These are phyloP conservation scores for Aspergillus novofumigatus DNA, from an alignment of 2,329 filamentous ascomycete species.

Conservation along the genomic window DNA sequence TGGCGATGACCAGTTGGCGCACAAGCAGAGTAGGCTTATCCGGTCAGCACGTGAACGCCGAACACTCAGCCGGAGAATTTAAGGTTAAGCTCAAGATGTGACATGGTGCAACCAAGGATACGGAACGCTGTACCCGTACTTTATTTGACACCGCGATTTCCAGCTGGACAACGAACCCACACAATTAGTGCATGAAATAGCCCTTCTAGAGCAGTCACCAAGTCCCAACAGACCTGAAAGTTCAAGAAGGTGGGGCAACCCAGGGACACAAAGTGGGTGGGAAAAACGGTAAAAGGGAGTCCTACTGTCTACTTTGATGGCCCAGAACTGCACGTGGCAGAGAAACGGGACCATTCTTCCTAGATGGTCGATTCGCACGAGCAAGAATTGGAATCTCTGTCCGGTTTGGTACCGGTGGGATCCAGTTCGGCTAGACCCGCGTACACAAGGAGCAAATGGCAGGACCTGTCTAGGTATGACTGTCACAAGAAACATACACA, in stretches of 20 bases:
- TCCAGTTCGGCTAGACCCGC: not conserved
- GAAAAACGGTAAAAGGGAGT: not conserved
- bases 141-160: not conserved
- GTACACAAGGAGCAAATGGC: not conserved
- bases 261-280: not conserved
- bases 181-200: not conserved
- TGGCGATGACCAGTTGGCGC: not conserved
- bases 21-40: constrained; percentile 2
- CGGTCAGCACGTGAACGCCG: constrained; percentile 14
- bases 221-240: not conserved
- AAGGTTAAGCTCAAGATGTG: constrained; percentile 20
- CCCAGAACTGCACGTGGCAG: not conserved
- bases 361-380: not conserved
- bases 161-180: not conserved
- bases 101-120: constrained; percentile 2
- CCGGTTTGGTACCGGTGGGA: not conserved
- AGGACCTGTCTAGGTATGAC: not conserved
- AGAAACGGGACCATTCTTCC: not conserved
- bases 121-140: constrained; percentile 1
- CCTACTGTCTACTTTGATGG: not conserved
- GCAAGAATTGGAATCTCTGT: not conserved
- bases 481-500: not conserved
- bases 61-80: constrained; percentile 9
- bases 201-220: not conserved
- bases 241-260: not conserved